These are phyloP conservation scores for Chrysoporthe cubensis DNA, from an alignment of 2,329 filamentous ascomycete genomes.

Conservation along the genomic window DNA sequence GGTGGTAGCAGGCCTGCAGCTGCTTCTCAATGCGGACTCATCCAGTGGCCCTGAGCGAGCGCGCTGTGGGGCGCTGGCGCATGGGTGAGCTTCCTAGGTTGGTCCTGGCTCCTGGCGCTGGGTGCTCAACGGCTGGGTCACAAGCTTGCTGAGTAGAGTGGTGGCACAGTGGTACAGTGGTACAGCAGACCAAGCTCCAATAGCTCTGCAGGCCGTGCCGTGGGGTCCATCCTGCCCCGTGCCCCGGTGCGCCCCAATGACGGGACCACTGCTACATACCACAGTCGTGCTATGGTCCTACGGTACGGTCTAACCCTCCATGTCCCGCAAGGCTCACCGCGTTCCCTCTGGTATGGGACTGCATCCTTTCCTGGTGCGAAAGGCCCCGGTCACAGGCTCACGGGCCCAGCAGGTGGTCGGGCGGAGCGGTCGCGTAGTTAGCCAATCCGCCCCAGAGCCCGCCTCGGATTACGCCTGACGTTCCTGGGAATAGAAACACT, in stretches of 20 bases:
- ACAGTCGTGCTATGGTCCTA: too few species aligned
- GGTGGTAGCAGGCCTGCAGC: background rate
- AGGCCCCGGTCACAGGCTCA: background rate
- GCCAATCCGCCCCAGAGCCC: background rate
- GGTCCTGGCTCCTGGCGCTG: background rate
- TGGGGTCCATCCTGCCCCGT: too few species aligned
- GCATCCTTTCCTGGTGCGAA: background rate
- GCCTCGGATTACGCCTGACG: background rate
- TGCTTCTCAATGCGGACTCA: slow-evolving; percentile 4
- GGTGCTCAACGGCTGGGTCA: too few species aligned
- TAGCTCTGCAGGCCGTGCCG: too few species aligned
- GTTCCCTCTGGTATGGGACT: background rate
- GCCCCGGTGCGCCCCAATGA: too few species aligned
- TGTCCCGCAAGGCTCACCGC: background rate
- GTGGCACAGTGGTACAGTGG: too few species aligned
- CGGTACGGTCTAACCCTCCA: background rate
- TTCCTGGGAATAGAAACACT: slow-evolving; percentile 6
- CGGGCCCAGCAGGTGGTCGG: background rate
- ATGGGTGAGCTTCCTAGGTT: background rate
- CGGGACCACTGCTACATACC: background rate
- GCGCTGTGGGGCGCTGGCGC: background rate
- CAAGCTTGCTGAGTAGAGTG: too few species aligned
- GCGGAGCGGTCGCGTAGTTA: background rate
- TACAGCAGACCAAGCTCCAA: background rate
- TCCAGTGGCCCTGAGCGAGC: background rate